Evolutionary conservation across 768 basidiomycete species (phyloP), one percentile per base, ranked within the genome.

Genomic region (Leccinum aurantiacum): DNA sequence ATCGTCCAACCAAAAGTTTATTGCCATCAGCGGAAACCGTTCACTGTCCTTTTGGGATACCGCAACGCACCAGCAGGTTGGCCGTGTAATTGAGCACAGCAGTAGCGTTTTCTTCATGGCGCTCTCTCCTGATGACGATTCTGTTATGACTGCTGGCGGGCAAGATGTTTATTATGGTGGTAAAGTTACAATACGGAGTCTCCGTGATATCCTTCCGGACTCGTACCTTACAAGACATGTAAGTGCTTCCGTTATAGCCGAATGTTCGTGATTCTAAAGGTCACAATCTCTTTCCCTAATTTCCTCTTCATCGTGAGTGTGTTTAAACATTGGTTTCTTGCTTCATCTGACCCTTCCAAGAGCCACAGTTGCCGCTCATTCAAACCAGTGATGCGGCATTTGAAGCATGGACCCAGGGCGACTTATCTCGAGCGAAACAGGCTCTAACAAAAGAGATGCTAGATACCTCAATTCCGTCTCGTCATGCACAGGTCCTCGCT

Each of bases 141-240:
- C 2, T 14, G 15, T 64, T 13, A 47, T 19, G 3, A 56, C 25
- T 25, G 25, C 25, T 1, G 58, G 54, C 4, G 62, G 56, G 13
- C 0, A 9, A 1, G 17, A 25, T 25, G 1, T 6, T 25, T 25
- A 25, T 25, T 25, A 25, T 6, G 1, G 44, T 2, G 62, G 62
- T 5, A 44, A 22, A 19, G 9, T 59, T 0, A 56, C n/a, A 6
- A 0, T 64, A 0, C 24, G 41, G 3, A 29, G 8, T 22, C 52
- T 60, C 3, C 41, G 15, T n/a, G 31, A 41, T 9, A 54, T 60
- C 3, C 47, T 64, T 41, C 58, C 46, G 0, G 1, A 1, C 1
- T 55, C 44, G 7, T 63, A 63, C 44, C 11, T 38, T 2, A 8
- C 44, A 27, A 11, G 15, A 4, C 19, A 53, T 10, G 60, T 62